These are phyloP conservation scores for Aureobasidium sp. DNA, from an alignment of 2,329 filamentous ascomycete genomes.

Conservation along the genomic window DNA sequence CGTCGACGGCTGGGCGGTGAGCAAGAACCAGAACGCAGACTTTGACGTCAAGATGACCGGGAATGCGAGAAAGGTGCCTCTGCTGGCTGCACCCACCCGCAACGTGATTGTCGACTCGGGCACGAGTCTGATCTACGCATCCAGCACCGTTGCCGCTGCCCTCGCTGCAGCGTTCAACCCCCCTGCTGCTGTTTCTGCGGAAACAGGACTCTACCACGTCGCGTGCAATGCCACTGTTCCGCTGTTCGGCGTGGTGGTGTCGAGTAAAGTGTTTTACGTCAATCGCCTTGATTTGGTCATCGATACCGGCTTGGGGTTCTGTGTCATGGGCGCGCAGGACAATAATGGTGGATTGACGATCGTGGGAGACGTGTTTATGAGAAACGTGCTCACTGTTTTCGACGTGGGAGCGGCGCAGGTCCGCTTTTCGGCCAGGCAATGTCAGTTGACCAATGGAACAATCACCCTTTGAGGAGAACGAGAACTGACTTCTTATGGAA, in stretches of 20 bases:
- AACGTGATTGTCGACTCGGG: conserved; percentile 38
- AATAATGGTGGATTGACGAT: conserved; percentile 29
- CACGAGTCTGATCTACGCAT: conserved; percentile 34
- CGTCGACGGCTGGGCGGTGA: conserved; percentile 25
- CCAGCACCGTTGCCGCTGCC: conserved; percentile 27
- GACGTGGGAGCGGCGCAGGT: conserved; percentile 41
- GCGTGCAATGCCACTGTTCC: conserved; percentile 35
- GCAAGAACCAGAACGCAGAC: conserved; percentile 15
- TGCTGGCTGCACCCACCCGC: background rate
- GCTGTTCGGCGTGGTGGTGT: conserved; percentile 33
- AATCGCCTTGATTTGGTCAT: conserved; percentile 25
- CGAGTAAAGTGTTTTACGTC: conserved; percentile 26
- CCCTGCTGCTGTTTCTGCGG: conserved; percentile 28
- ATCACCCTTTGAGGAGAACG: background rate
- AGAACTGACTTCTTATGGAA: background rate
- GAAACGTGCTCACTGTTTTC: conserved; percentile 43
- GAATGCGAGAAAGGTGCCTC: conserved; percentile 9
- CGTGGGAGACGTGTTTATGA: conserved; percentile 40
- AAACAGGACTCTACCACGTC: conserved; percentile 29
- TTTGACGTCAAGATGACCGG: conserved; percentile 20
- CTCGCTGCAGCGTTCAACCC: conserved; percentile 37
- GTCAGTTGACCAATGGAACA: conserved; percentile 3
- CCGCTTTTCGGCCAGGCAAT: conserved; percentile 35
- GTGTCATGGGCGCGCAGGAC: conserved; percentile 27
- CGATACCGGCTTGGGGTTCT: conserved; percentile 17